A percentile compares a stretch with the other conserved stretches of the same genome.
Conservation (phyloP, 257 asterid species). For the Plectranthus barbatus region DNA sequence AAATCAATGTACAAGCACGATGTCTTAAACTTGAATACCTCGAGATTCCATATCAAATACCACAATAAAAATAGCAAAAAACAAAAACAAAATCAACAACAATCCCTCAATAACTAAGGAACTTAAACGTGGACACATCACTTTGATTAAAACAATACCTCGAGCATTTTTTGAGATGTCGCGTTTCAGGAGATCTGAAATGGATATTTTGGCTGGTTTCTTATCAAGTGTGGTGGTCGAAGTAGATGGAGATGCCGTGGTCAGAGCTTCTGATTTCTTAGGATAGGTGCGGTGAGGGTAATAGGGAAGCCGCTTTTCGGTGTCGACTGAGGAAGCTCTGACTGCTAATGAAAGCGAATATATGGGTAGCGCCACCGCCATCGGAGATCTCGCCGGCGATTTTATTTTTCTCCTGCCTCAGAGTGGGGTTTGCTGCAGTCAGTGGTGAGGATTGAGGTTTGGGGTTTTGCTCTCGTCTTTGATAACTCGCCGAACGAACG, state of each 20-base stretch:
- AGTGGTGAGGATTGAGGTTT: no score
- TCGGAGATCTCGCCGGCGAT: slow-evolving; percentile 13
- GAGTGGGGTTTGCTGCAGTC: no score
- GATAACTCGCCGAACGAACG: no score
- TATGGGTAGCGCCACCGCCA: slow-evolving; percentile 41
- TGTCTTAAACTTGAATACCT: background rate
- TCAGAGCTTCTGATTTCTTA: slow-evolving; percentile 24
- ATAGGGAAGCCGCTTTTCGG: slow-evolving; percentile 54
- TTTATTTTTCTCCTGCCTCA: background rate
- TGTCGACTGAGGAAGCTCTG: slow-evolving; percentile 65
- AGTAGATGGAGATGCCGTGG: slow-evolving; percentile 20
- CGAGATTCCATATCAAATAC: background rate
- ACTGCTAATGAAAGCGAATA: slow-evolving; percentile 28
- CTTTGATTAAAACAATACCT: slow-evolving; percentile 20
- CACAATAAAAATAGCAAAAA: background rate
- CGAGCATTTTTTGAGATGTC: slow-evolving; percentile 14
- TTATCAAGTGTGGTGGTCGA: slow-evolving; percentile 18
- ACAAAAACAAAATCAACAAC: background rate
- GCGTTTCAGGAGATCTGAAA: slow-evolving; percentile 71
- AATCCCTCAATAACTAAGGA: background rate
- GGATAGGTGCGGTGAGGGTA: slow-evolving; percentile 81
- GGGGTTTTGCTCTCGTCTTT: no score
- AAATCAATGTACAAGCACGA: background rate
- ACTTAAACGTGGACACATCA: background rate
- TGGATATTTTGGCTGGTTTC: slow-evolving; percentile 28